These are phyloP conservation scores for Fusarium sp. DNA, from an alignment of 2,329 filamentous ascomycete genomes.

Conservation along the genomic window DNA sequence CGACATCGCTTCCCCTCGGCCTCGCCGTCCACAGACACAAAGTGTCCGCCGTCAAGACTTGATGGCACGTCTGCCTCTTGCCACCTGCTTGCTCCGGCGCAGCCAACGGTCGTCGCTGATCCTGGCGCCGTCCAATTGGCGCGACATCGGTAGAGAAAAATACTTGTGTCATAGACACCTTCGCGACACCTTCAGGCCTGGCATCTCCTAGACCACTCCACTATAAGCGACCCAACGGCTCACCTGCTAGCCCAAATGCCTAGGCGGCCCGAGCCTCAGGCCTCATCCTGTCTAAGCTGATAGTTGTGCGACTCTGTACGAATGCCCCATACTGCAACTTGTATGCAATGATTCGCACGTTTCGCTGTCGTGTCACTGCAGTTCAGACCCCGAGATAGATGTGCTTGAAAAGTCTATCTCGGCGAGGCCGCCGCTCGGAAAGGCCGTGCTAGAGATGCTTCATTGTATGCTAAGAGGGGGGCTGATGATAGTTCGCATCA, in stretches of 20 bases:
- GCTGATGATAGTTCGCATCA: conserved; percentile 23
- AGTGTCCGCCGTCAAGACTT: conserved; percentile 6
- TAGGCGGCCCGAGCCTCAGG: conserved; percentile 23
- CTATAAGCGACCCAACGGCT: conserved; percentile 33
- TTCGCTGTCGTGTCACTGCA: conserved; percentile 31
- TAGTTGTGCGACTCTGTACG: conserved; percentile 34
- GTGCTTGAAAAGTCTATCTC: conserved; percentile 39
- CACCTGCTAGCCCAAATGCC: conserved; percentile 34
- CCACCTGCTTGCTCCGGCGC: conserved; percentile 5
- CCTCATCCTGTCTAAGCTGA: conserved; percentile 38
- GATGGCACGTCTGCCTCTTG: neutral
- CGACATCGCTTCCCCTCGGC: conserved; percentile 11
- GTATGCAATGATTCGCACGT: conserved; percentile 38
- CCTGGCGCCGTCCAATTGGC: conserved; percentile 12
- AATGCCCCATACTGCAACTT: conserved; percentile 39
- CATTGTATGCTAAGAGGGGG: conserved; percentile 27
- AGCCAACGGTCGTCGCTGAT: conserved; percentile 12
- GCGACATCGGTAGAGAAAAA: conserved; percentile 16
- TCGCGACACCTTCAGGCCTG: conserved; percentile 14
- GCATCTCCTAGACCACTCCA: conserved; percentile 23
- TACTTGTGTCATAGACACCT: conserved; percentile 13
- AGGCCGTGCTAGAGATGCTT: conserved; percentile 41
- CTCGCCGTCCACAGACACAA: conserved; percentile 11
- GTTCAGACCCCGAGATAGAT: conserved; percentile 39
- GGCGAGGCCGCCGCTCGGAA: conserved; percentile 39